Evolutionary conservation across 2,329 filamentous ascomycete species (phyloP), one percentile per base, ranked within the genome.

Genomic region (Bertia moriformis): DNA sequence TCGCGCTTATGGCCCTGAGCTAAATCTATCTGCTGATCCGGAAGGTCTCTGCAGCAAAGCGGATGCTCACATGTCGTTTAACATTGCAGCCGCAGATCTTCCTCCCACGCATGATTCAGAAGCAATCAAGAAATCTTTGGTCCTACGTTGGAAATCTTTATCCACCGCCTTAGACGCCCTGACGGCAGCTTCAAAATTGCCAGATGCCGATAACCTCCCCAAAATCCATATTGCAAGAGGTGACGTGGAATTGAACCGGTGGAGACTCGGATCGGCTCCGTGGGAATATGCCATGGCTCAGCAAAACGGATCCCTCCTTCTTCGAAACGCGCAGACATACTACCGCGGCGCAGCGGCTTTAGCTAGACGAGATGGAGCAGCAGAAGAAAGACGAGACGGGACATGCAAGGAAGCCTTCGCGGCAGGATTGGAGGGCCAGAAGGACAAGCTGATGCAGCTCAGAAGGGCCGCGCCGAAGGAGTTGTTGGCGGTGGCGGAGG

Each of bases 321-420:
- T 71, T 27, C 64, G 63, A 40, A 77, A 77, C 45, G 69, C 72
- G 1, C 64, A 67, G 43, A 71, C 65, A 4, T 76, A 71, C 47
- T 77, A 73, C 46, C 63, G 67, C 15, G 71, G 71, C 29, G 70
- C 68, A 4, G 37, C 32, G 7, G 32, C 32, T 10, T 18, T 35
- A 35, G 32, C 32, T 14, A 10, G 32, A 12, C 12, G 32, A 35
- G 32, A 35, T 18, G 32, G 32, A 35, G 32, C 32, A 7, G 15
- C 15, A 7, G 32, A 35, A 18, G 32, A 35, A 17, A 17, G 7
- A 15, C 12, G 32, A 35, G 32, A 35, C 17, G 32, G 32, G 10
- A 12, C 32, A 17, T 17, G 15, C 32, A 35, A 35, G 15, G 32
- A 35, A 15, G 32, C 32, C 7, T 10, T 35, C 32, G 32, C 32